Percentiles rank a stretch among this genome's conserved stretches.
Conservation (phyloP, 169 alveolate species). For the Cryptosporidium meleagridis region DNA sequence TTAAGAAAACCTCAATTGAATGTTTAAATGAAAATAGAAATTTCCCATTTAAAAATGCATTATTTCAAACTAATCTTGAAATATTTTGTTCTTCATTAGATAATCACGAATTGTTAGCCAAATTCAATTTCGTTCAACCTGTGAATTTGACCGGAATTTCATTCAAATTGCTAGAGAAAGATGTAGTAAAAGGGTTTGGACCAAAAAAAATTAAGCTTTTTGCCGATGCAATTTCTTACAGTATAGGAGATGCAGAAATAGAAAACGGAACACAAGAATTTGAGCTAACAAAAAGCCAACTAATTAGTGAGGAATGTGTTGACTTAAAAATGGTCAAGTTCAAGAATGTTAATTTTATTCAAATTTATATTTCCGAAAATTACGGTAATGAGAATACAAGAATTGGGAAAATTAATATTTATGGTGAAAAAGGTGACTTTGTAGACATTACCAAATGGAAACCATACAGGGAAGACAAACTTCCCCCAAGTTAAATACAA, state of each 20-base stretch:
- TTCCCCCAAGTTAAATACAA: too few relatives aligned
- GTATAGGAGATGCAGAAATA: conserved; percentile 26
- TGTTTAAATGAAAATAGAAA: conserved; percentile 24
- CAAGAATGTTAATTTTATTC: conserved; percentile 31
- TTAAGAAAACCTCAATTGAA: conserved; percentile 16
- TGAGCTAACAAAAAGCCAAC: conserved; percentile 18
- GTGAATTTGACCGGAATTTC: conserved; percentile 12
- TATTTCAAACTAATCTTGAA: conserved; percentile 30
- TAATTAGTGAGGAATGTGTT: conserved; percentile 19
- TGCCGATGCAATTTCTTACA: conserved; percentile 9
- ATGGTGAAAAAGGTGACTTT: conserved; percentile 38
- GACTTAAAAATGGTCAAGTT: conserved; percentile 32
- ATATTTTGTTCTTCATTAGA: conserved; percentile 41
- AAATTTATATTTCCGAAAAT: conserved; percentile 42
- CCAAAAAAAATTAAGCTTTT: conserved; percentile 49
- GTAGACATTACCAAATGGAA: conserved; percentile 55
- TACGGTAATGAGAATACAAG: conserved; percentile 18
- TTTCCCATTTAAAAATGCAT: conserved; percentile 41
- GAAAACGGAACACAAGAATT: conserved; percentile 31
- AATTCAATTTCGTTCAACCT: conserved; percentile 36
- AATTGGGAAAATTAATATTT: conserved; percentile 4
- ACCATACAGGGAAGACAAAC: neutral
- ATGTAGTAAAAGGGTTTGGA: conserved; percentile 34
- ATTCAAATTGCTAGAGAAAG: conserved; percentile 3
- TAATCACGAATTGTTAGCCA: conserved; percentile 42